Base-by-base conservation (phyloP, 225 moss, liverwort and hornwort genomes). In the Straminergon stramineum region DNA sequence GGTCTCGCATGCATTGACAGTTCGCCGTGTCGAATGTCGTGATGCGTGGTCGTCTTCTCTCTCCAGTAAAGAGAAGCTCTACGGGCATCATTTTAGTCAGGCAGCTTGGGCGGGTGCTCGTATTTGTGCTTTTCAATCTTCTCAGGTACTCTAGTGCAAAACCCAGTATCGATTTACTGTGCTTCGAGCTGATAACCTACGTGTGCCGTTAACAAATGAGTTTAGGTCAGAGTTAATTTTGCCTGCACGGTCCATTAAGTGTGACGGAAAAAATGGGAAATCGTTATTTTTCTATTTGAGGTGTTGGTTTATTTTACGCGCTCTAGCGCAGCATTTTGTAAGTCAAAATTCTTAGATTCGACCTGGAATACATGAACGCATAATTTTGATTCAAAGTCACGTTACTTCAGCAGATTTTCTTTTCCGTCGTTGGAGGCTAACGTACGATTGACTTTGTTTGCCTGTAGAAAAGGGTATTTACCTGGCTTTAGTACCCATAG, bases 71-170 rank as follows among this genome's bases (percentile, higher is more conserved):
- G 89, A 94, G 88, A 94, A 94, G 81, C 88, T 89, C 82, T 94
- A 90, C 56, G 89, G 91, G 63, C 94, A 94, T 91, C 76, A 94
- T 84, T 94, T 94, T 76, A 86, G 91, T 88, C 85, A 89, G 87
- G 94, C 94, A 87, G 88, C 92, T 69, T 94, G 94, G 94, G 92
- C 94, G 45, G 94, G 94, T 15, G 92, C 94, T 51, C 92, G 91
- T 39, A 85, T 91, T 45, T 94, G 92, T 85, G 94, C 94, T 79
- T 88, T 76, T 51, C 94, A 94, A 65, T 88, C 92, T 58, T 94
- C 94, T 27, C 21, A 92, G 88, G 94, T 94, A 93, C n/a, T 74
- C 30, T 64, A 18, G 39, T 84, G 64, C 87, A 64, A 87, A 85
- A 75, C 75, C 27, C 52, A 45, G 41, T 66, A 62, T 81, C 27